These are phyloP conservation scores for Blastomyces parvus DNA, from an alignment of 2,329 filamentous ascomycete species.

Conservation along the genomic window DNA sequence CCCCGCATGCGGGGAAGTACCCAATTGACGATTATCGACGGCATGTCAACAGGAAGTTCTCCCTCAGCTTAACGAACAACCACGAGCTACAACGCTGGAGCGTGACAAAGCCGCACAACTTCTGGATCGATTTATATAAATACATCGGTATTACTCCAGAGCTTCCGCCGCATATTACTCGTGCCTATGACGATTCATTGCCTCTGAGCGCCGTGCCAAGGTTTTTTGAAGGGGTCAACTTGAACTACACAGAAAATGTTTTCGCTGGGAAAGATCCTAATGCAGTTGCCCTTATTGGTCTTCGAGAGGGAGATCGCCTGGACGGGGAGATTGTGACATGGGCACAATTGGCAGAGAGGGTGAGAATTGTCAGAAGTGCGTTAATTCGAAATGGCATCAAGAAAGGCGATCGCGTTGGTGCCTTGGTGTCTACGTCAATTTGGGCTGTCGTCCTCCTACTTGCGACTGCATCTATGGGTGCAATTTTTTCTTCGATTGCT, in stretches of 20 bases:
- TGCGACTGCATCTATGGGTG: constrained; percentile 34
- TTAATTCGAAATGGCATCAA: constrained; percentile 30
- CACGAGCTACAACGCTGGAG: constrained; percentile 35
- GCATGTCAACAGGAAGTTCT: constrained; percentile 15
- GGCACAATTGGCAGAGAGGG: constrained; percentile 31
- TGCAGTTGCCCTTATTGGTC: constrained; percentile 32
- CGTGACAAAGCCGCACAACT: constrained; percentile 32
- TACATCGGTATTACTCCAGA: constrained; percentile 30
- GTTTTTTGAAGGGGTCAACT: constrained; percentile 30
- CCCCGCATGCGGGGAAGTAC: constrained; percentile 13
- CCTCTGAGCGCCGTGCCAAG: constrained; percentile 31
- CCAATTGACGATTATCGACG: constrained; percentile 16
- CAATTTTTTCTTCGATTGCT: constrained; percentile 38
- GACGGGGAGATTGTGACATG: constrained; percentile 33
- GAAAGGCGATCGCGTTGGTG: constrained; percentile 32
- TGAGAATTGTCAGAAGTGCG: constrained; percentile 31
- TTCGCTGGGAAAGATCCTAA: constrained; percentile 26
- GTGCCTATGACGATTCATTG: constrained; percentile 30
- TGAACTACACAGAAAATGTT: constrained; percentile 37
- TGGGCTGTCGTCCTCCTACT: constrained; percentile 37
- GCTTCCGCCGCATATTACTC: constrained; percentile 24
- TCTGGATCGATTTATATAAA: constrained; percentile 37
- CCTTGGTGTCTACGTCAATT: constrained; percentile 36
- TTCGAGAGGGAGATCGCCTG: constrained; percentile 32
- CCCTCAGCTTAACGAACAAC: constrained; percentile 17